These are phyloP conservation scores for Zygosaccharomyces pseudobailii DNA, from an alignment of 1,139 yeast genomes.

Conservation along the genomic window DNA sequence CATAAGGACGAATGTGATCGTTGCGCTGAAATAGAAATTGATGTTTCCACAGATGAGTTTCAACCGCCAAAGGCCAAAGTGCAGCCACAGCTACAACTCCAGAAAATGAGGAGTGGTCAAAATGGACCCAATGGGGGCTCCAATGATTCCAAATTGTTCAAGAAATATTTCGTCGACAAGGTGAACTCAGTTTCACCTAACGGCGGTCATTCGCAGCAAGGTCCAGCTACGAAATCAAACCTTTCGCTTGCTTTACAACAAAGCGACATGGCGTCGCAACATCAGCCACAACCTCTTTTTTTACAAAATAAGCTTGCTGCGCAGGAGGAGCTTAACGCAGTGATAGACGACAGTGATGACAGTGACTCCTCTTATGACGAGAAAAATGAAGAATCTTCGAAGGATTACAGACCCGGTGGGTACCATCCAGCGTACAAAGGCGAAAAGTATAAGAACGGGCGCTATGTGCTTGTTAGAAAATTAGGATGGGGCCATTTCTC, in stretches of 20 bases:
- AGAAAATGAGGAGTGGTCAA: background rate
- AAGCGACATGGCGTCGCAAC: background rate
- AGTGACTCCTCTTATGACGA: constrained; percentile 36
- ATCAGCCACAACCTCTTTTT: background rate
- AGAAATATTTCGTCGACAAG: constrained; percentile 9
- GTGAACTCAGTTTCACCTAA: constrained; percentile 5
- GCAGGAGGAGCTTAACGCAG: constrained; percentile 9
- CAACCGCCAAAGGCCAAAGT: background rate
- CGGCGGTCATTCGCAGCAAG: background rate
- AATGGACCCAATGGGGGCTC: background rate
- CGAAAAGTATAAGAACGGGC: constrained; percentile 54
- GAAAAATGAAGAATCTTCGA: constrained; percentile 59
- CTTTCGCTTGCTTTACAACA: constrained; percentile 25
- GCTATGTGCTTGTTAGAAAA: constrained; percentile 60
- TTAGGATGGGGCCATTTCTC: constrained; percentile 83
- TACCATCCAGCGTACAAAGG: constrained; percentile 76
- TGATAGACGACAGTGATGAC: constrained; percentile 25
- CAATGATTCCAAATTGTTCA: constrained; percentile 10
- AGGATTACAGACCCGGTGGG: constrained; percentile 71
- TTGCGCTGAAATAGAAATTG: constrained; percentile 2
- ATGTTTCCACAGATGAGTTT: constrained; percentile 2
- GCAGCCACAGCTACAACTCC: background rate
- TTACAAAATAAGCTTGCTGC: constrained; percentile 9
- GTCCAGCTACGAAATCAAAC: constrained; percentile 16
- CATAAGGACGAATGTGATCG: background rate